Base-by-base conservation (phyloP, 108 stramenopile genomes). In the Aurantiochytrium sp. region DNA sequence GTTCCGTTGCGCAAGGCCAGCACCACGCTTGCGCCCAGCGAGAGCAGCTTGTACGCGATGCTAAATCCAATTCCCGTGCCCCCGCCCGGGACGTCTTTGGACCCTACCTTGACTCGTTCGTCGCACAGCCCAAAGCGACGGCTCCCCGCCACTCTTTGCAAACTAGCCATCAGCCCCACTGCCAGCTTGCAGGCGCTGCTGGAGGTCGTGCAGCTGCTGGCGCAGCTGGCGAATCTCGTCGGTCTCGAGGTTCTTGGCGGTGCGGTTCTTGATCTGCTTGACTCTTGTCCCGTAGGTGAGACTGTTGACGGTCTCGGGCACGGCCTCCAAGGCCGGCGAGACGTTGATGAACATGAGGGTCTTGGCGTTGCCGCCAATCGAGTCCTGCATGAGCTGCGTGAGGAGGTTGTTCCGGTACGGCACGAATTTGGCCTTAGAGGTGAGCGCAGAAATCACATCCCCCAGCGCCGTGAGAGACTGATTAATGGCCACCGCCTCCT, bases 1-100 rank as follows among this genome's bases (percentile, higher is more conserved):
- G 90, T 93, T 55, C 68, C 55, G 55, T 92, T 91, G 50, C 96
- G 89, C 59, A 92, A 91, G 4, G 95, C 93, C 87, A 97, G 96
- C 0, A 95, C 92, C 0, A 96, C 95, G 10, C 89, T 94, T 19
- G 94, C 95, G 53, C 95, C 95, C 19, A 94, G 69, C 3, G 73
- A 55, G 5, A 94, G 93, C 10, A 96, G 87, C 90, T 95, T 95
- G 32, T 65, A 86, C 3, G 94, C 91, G 59, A 96, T 94, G 19
- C 91, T 55, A 30, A 89, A 87, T 24, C 96, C 96, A 39, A 97
- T 96, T 8, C 96, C 96, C 8, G 92, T 95, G 5, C 96, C 96
- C 22, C 96, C 96, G 8, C 96, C 96, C 0, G 96, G 93, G 4
- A 97, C 96, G 10, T n/a, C n/a, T n/a, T n/a, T n/a, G n/a, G n/a